A percentile compares a stretch with the other conserved stretches of the same genome.
Evolutionary conservation across 768 basidiomycete species (phyloP).

Genomic region (Tulasnella sp.): DNA sequence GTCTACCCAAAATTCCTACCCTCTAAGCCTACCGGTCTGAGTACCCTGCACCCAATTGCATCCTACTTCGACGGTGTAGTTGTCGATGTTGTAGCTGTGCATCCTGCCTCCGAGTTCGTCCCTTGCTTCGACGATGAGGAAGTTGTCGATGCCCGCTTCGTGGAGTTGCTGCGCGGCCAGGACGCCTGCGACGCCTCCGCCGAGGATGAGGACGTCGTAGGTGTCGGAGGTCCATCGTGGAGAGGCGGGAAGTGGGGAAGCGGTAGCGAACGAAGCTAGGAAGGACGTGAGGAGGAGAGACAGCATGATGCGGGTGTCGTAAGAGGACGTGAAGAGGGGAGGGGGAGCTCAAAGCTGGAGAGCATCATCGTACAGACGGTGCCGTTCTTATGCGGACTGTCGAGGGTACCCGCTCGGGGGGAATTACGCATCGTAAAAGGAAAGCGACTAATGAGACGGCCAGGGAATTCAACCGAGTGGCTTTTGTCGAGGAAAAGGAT

Average conservation of each 20-base stretch:
- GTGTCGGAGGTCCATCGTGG: background rate
- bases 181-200: slow-evolving; percentile 62
- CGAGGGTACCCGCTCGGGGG: too few relatives aligned
- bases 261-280: background rate
- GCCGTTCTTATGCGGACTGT: too few relatives aligned
- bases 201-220: slow-evolving; percentile 51
- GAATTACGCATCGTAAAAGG: background rate
- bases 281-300: slow-evolving; percentile 5
- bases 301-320: background rate
- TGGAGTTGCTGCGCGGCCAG: slow-evolving; percentile 58
- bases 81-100: slow-evolving; percentile 46
- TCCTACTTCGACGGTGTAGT: slow-evolving; percentile 52
- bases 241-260: background rate
- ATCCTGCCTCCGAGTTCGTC: slow-evolving; percentile 59
- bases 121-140: slow-evolving; percentile 59
- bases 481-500: background rate
- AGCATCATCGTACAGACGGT: background rate
- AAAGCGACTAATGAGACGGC: background rate
- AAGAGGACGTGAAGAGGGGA: background rate
- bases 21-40: slow-evolving; percentile 37
- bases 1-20: background rate
- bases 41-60: slow-evolving; percentile 44
- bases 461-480: background rate
- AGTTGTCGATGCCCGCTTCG: slow-evolving; percentile 51
- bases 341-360: background rate